Base-by-base conservation (phyloP, 306 rosid genomes). In the Begonia masoniana region DNA sequence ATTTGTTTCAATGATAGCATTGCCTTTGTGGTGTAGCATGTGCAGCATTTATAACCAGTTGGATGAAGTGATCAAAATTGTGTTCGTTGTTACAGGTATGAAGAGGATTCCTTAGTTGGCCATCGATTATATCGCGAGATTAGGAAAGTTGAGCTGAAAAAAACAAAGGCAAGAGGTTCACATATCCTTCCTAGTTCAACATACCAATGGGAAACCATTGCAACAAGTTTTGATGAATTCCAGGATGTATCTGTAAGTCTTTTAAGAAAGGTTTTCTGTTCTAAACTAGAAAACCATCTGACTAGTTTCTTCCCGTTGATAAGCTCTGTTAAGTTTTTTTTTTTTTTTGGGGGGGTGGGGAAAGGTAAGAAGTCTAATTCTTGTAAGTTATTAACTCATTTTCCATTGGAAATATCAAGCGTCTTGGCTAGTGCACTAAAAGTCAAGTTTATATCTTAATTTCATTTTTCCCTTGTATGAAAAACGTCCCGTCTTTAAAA, bases 181-280 rank as follows among this genome's bases (percentile, higher is more conserved):
- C 82, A 68, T 26, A 72, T 84, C 71, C 73, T 68, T 62, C 87
- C 81, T 47, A 73, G 55, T 57, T 72, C 86, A 41, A 47, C 86
- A 10, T 82, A 82, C 65, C 80, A 71, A 68, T 88, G 97, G 97
- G 97, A 88, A 75, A 62, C 88, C 8, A 86, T 84, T 31, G 97
- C 97, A 63, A 84, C 95, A 70, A 84, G 77, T 75, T 82, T 88
- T 64, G 97, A 84, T 66, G 97, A 88, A 84, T 88, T 88, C 72
- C 82, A 71, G 70, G 93, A 77, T 75, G 95, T 84, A 56, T 68
- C 88, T 19, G 95, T 88, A 71, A 84, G 97, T 79, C 60, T 31
- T 31, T 31, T 1, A 31, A 31, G 39, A 31, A 31, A 31, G 0
- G 7, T 31, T 31, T 31, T 31, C 9, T 31, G 39, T 31, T 6